Conservation (phyloP, 192 early-diverging fungal genomes). For the Entomortierella parvispora region DNA sequence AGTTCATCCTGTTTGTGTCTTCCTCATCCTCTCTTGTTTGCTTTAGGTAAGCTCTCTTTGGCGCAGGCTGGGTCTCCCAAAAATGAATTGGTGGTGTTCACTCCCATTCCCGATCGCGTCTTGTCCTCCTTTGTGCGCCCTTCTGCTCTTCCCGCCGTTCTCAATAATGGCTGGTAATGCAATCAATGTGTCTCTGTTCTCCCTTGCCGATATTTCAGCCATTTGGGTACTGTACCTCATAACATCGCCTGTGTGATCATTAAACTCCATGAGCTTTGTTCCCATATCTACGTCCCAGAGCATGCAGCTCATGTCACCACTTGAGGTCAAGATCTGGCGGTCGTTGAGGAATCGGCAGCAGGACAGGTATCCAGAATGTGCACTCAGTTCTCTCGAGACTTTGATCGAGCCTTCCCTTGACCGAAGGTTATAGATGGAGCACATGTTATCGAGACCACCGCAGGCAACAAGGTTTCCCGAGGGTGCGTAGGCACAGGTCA, state of each 20-base stretch:
- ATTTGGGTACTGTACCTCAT: constrained; percentile 82
- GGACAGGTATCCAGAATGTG: constrained; percentile 97
- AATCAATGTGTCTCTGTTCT: too few species aligned
- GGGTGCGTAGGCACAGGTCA: constrained; percentile 99
- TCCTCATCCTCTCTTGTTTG: too few species aligned
- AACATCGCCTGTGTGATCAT: constrained; percentile 98
- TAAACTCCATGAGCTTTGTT: constrained; percentile 96
- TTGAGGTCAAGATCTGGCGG: constrained; percentile 94
- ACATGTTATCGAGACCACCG: constrained; percentile 99
- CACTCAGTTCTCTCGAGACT: constrained; percentile 92
- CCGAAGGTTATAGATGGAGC: constrained; percentile 98
- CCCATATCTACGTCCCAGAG: constrained; percentile 99
- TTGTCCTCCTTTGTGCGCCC: background rate
- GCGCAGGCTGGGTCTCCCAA: background rate
- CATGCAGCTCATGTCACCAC: constrained; percentile 99
- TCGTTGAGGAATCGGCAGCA: constrained; percentile 98
- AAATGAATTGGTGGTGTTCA: background rate
- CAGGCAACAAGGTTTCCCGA: constrained; percentile 99
- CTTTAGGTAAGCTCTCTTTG: too few species aligned
- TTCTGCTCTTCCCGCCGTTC: too few species aligned
- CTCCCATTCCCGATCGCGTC: background rate
- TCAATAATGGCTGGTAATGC: too few species aligned
- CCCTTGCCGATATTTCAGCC: too few species aligned
- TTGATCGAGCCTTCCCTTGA: constrained; percentile 94
- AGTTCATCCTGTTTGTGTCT: too few species aligned